These are phyloP conservation scores for Heliamphora exappendiculata DNA, from an alignment of 148 eudicot genomes.

Conservation along the genomic window DNA sequence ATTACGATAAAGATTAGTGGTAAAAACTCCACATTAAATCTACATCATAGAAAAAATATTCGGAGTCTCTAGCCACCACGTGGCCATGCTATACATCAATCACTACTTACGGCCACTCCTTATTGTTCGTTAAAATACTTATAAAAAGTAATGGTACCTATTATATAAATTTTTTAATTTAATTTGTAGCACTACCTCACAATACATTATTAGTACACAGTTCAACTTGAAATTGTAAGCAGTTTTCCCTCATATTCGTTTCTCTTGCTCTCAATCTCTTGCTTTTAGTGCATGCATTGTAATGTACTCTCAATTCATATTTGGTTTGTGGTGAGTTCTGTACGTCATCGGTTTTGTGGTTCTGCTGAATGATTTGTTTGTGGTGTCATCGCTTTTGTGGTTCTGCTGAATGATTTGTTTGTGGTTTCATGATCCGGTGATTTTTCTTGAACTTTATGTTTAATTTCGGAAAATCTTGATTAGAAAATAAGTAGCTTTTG, in stretches of 20 bases:
- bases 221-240: conserved; percentile 7
- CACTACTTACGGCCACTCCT: too few relatives aligned
- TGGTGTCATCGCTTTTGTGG: not conserved
- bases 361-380: not conserved
- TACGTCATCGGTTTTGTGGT: not conserved
- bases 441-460: too few relatives aligned
- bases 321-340: conserved; percentile 2
- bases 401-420: not conserved
- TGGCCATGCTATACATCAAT: too few relatives aligned
- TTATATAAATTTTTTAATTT: too few relatives aligned
- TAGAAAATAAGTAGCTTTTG: not conserved
- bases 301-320: not conserved
- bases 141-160: too few relatives aligned
- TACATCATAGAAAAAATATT: too few relatives aligned
- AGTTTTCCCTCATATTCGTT: conserved; percentile 3
- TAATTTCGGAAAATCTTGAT: not conserved
- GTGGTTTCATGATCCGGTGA: not conserved
- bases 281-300: not conserved
- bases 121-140: too few relatives aligned
- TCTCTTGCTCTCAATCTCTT: not conserved
- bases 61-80: too few relatives aligned
- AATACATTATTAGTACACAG: too few relatives aligned
- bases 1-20: too few relatives aligned
- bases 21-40: too few relatives aligned
- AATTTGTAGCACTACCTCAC: too few relatives aligned